A percentile compares a stretch with the other conserved stretches of the same genome.
These are phyloP conservation scores for Amoeboaphelidium protococcarum DNA, from an alignment of 371 early-diverging fungal genomes.

Conservation along the genomic window DNA sequence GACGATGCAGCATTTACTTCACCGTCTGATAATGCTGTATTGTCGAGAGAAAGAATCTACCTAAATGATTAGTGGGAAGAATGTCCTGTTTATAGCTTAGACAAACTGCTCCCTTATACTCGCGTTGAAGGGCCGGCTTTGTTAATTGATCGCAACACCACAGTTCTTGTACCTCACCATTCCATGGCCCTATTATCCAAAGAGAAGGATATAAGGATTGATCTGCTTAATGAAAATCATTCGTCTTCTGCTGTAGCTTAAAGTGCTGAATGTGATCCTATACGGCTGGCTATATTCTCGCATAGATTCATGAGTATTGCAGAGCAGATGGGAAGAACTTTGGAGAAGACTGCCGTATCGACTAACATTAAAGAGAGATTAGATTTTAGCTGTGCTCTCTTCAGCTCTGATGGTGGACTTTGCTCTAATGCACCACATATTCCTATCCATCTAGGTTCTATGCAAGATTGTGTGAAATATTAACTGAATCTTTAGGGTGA, in stretches of 20 bases:
- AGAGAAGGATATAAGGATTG: constrained; percentile 37
- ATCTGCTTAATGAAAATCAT: constrained; percentile 16
- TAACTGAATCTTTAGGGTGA: constrained; percentile 34
- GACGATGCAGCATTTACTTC: constrained; percentile 10
- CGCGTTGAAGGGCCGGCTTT: constrained; percentile 56
- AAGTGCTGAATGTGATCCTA: constrained; percentile 25
- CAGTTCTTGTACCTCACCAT: constrained; percentile 55
- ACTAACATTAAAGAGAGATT: constrained; percentile 90
- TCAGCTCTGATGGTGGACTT: constrained; percentile 68
- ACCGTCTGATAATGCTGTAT: constrained; percentile 1
- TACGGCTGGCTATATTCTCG: constrained; percentile 65
- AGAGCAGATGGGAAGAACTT: constrained; percentile 84
- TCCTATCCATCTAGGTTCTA: constrained; percentile 76
- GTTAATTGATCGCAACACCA: constrained; percentile 59
- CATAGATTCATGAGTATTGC: constrained; percentile 94
- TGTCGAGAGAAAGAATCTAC: neutral
- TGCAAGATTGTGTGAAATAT: constrained; percentile 74
- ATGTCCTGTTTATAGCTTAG: constrained; percentile 37
- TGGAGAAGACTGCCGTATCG: constrained; percentile 77
- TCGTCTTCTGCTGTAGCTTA: neutral
- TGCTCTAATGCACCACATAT: constrained; percentile 68
- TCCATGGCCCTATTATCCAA: constrained; percentile 40
- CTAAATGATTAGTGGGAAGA: neutral
- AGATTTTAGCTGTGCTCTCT: constrained; percentile 90
- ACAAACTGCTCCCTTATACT: constrained; percentile 29